Evolutionary conservation across 441 rosid species (phyloP).

Genomic region (Melastoma candidum): DNA sequence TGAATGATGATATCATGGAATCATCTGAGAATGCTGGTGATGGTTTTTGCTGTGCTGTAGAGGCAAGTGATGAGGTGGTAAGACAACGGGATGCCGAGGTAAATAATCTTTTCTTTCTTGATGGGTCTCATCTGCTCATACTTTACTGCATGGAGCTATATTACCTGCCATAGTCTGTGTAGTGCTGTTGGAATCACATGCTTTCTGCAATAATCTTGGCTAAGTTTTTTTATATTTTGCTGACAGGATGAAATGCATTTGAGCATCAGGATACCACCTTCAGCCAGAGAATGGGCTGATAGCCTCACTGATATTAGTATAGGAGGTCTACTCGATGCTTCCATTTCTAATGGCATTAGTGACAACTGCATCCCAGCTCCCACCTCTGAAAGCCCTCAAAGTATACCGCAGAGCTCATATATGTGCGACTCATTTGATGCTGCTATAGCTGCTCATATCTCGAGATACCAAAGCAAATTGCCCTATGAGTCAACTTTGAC

Average conservation of each 20-base stretch:
- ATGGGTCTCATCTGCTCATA: neutral
- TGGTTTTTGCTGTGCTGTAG: constrained; percentile 23
- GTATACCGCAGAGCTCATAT: constrained; percentile 54
- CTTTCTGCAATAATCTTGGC: too few species aligned
- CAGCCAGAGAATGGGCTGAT: constrained; percentile 94
- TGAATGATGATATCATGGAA: constrained; percentile 19
- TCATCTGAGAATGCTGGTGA: constrained; percentile 21
- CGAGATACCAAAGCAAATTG: constrained; percentile 56
- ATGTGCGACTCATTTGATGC: constrained; percentile 97
- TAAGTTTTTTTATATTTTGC: neutral
- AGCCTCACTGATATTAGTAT: constrained; percentile 85
- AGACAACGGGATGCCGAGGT: constrained; percentile 34
- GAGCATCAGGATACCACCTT: constrained; percentile 28
- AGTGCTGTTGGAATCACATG: too few species aligned
- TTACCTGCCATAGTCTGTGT: too few species aligned
- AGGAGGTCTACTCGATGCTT: constrained; percentile 82
- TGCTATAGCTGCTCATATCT: constrained; percentile 91
- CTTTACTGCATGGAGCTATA: too few species aligned
- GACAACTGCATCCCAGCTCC: constrained; percentile 28
- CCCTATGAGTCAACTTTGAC: constrained; percentile 28
- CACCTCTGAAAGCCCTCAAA: constrained; percentile 30
- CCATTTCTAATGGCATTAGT: constrained; percentile 28
- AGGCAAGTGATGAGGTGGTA: constrained; percentile 17
- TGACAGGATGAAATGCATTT: constrained; percentile 35
- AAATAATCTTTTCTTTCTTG: constrained; percentile 15